Conservation (phyloP, 805 yeast species). For the Myxozyma sirexii region DNA sequence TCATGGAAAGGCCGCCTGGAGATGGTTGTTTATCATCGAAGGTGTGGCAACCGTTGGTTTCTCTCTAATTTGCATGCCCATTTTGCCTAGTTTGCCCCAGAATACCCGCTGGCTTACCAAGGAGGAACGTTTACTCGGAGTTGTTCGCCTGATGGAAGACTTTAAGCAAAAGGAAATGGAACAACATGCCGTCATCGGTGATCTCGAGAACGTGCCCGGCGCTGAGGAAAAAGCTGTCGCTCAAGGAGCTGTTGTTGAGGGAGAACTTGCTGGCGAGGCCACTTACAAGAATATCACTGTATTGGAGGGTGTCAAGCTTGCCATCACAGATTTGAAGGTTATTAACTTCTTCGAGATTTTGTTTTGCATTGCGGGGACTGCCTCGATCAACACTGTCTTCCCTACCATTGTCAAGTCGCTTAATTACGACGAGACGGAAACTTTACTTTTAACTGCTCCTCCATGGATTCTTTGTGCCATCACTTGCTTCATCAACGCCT, state of each 20-base stretch:
- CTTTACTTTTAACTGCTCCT: conserved; percentile 50
- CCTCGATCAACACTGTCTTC: conserved; percentile 53
- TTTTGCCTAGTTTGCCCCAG: conserved; percentile 57
- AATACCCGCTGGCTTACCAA: conserved; percentile 51
- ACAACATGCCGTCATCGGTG: conserved; percentile 11
- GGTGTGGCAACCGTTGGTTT: conserved; percentile 55
- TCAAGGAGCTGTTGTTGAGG: neutral
- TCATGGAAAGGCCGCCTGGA: conserved; percentile 53
- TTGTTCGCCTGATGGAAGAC: conserved; percentile 46
- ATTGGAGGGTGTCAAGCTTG: conserved; percentile 23
- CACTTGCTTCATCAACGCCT: conserved; percentile 27
- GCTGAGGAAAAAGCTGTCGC: conserved; percentile 3
- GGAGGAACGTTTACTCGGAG: conserved; percentile 51
- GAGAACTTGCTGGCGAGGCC: too few species aligned
- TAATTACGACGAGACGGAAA: conserved; percentile 53
- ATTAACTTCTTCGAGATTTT: conserved; percentile 29
- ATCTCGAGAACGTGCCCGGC: neutral
- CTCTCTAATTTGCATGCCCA: conserved; percentile 50
- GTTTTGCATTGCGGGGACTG: conserved; percentile 55
- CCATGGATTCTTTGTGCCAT: conserved; percentile 30
- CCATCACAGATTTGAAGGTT: conserved; percentile 36
- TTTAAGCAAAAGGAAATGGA: conserved; percentile 44
- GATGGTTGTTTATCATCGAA: conserved; percentile 60
- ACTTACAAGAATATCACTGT: neutral
- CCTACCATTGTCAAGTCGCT: conserved; percentile 63